A percentile compares a stretch with the other conserved stretches of the same genome.
These are phyloP conservation scores for Cardamine chenopodiifolia DNA, from an alignment of 345 rosid genomes.

Conservation along the genomic window DNA sequence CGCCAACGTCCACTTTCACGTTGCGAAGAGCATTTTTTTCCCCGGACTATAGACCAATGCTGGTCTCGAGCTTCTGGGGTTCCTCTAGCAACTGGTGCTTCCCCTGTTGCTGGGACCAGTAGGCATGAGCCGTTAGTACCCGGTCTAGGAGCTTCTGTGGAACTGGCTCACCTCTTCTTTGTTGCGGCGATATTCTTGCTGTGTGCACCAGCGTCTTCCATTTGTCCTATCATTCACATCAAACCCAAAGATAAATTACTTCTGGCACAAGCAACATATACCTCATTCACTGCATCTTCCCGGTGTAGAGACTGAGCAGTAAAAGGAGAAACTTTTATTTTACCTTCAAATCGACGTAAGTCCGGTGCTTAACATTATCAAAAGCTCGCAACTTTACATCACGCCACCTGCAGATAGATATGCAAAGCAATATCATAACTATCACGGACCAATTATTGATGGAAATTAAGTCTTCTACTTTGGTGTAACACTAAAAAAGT, in stretches of 20 bases:
- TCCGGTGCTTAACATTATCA: slow-evolving; percentile 90
- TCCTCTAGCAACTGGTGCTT: slow-evolving; percentile 69
- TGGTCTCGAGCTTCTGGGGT: slow-evolving; percentile 47
- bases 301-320: not conserved
- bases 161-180: slow-evolving; percentile 98
- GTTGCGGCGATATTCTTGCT: slow-evolving; percentile 96
- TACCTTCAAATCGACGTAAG: slow-evolving; percentile 96
- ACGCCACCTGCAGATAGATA: slow-evolving; percentile 73
- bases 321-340: not conserved
- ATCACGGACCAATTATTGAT: not conserved
- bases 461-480: not conserved
- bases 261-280: slow-evolving; percentile 44
- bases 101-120: slow-evolving; percentile 89
- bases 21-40: not conserved
- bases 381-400: slow-evolving; percentile 93
- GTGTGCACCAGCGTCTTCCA: slow-evolving; percentile 99
- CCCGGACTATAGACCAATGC: slow-evolving; percentile 53
- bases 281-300: no score
- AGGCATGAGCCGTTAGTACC: slow-evolving; percentile 86
- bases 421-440: not conserved
- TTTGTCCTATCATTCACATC: slow-evolving; percentile 66
- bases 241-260: slow-evolving; percentile 35
- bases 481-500: not conserved
- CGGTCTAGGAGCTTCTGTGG: slow-evolving; percentile 94
- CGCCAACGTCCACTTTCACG: slow-evolving; percentile 19